Percentiles rank a stretch among this genome's conserved stretches.
These are phyloP conservation scores for Plicaturopsis crispa DNA, from an alignment of 768 basidiomycete species.

Conservation along the genomic window DNA sequence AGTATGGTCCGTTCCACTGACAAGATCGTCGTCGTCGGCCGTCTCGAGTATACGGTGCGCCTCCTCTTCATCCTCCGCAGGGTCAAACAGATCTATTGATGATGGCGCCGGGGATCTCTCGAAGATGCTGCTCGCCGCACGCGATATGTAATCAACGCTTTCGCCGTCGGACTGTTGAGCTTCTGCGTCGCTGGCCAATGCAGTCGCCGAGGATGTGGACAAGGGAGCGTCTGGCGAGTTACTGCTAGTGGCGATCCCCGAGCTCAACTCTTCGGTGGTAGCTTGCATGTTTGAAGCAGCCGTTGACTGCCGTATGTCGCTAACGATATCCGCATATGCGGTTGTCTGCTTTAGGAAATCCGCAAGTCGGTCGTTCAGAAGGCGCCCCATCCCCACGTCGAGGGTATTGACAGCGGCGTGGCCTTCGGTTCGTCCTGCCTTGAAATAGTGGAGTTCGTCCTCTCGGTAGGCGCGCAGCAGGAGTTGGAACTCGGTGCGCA, in stretches of 20 bases:
- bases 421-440: conserved; percentile 10
- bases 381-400: conserved; percentile 5
- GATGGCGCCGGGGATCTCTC: too few relatives aligned
- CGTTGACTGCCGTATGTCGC: background rate
- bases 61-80: too few relatives aligned
- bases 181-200: too few relatives aligned
- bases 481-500: conserved; percentile 8
- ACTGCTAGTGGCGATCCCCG: background rate
- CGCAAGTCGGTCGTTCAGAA: background rate
- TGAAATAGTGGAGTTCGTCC: conserved; percentile 13
- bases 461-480: conserved; percentile 12
- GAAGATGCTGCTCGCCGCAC: too few relatives aligned
- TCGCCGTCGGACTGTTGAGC: too few relatives aligned
- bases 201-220: too few relatives aligned
- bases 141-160: too few relatives aligned
- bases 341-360: background rate
- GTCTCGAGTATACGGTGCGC: too few relatives aligned
- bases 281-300: too few relatives aligned
- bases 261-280: background rate
- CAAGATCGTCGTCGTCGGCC: background rate
- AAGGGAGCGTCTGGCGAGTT: background rate
- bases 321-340: background rate
- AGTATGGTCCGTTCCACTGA: background rate
- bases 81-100: too few relatives aligned
- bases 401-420: conserved; percentile 11